Evolutionary conservation across 495 filamentous ascomycete genomes (phyloP), one percentile per base, ranked within the genome.

Genomic region (Baudoinia panamericana): DNA sequence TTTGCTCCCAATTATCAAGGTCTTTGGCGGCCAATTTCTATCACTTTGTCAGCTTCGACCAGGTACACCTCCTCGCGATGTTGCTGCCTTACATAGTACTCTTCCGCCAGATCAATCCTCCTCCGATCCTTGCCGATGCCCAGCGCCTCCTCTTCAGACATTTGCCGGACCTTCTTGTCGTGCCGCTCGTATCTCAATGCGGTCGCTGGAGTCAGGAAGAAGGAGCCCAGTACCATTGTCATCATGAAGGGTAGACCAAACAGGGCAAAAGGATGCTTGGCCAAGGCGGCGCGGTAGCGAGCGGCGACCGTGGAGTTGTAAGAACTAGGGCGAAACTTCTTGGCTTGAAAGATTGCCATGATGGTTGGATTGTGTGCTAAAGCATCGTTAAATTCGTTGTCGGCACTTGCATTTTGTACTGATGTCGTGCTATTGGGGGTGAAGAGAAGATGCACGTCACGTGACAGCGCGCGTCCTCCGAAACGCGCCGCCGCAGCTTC

Each of bases 191-290:
- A 99, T 27, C 92, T 71, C 22, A 99, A 63, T 4, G 90, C 92
- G 5, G 90, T 84, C 2, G 86, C 90, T 1, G 92, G 90, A 0
- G 88, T 94, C 11, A 99, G 70, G 45, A 87, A 80, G 62, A 99
- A 99, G 6, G 83, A 92, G 0, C 84, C 90, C 3, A 79, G 86
- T n/a, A 99, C 77, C 51, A 99, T 93, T 25, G 88, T 76, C 30
- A 70, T 63, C 53, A 96, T 71, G 63, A 99, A 99, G 11, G 90
- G 90, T n/a, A 96, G 67, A 5, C 90, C 90, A 59, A 99, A 99
- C 37, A 95, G 71, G 26, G 88, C 64, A 61, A 99, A 99, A 1
- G 90, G 90, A 50, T 82, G 83, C 45, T 70, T 75, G 15, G 66
- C 56, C 27, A 94, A 69, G 37, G 63, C 54, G 9, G 64, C 56